A percentile compares a stretch with the other conserved stretches of the same genome.
phyloP scores from a whole-genome alignment of 2,329 filamentous ascomycete genomes.

The Apiospora marii region DNA sequence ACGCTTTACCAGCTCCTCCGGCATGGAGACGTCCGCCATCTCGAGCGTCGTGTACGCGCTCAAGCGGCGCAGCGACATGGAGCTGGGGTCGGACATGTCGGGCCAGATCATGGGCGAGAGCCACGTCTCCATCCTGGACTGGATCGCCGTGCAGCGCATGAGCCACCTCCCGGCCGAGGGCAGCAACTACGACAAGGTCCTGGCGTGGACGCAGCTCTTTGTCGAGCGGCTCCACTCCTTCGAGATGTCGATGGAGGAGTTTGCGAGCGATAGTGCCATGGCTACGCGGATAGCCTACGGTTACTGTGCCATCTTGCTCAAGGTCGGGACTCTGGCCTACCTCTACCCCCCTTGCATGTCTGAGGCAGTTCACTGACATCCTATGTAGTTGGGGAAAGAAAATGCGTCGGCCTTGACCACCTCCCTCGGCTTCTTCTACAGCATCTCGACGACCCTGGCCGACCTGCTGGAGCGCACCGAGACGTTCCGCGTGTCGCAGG shows the following conservation, averaged over 20 bases:
- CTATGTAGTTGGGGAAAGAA: conserved; percentile 32
- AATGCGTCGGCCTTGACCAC: conserved; percentile 34
- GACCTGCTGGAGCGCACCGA: conserved; percentile 36
- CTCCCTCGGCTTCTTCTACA: conserved; percentile 36
- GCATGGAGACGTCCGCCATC: conserved; percentile 38
- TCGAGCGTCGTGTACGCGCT: conserved; percentile 41
- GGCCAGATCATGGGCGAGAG: conserved; percentile 38
- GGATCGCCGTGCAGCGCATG: conserved; percentile 48
- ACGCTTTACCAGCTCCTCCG: not conserved
- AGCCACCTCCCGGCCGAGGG: conserved; percentile 48
- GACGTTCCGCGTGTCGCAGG: conserved; percentile 34
- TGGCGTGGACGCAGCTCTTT: conserved; percentile 49
- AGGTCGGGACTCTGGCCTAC: conserved; percentile 28
- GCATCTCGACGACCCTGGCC: conserved; percentile 32
- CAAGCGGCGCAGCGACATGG: conserved; percentile 40
- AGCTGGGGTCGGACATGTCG: conserved; percentile 40
- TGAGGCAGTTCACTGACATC: not conserved
- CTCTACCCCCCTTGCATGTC: not conserved
- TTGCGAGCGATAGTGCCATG: conserved; percentile 46
- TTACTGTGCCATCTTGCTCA: conserved; percentile 34
- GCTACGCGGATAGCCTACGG: conserved; percentile 34
- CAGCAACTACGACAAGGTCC: conserved; percentile 49
- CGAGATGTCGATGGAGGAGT: conserved; percentile 44
- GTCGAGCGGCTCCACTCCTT: conserved; percentile 47
- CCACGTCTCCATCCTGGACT: conserved; percentile 42